A percentile compares a stretch with the other conserved stretches of the same genome.
Conservation (phyloP, 2,329 filamentous ascomycete species). For the Fusarium sp. region DNA sequence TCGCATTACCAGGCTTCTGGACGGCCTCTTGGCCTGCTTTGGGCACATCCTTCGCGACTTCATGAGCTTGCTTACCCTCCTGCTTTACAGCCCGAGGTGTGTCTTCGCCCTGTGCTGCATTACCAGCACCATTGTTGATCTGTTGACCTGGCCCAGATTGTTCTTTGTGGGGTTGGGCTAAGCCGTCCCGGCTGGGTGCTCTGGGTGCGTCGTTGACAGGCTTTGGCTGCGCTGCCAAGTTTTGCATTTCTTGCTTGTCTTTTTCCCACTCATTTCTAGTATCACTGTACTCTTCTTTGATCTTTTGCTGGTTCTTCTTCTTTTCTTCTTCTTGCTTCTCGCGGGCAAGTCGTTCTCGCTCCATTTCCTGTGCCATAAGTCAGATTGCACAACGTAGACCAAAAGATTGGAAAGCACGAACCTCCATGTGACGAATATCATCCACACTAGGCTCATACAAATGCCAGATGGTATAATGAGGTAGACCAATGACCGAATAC, state of each 20-base stretch:
- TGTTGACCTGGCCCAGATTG: constrained; percentile 21
- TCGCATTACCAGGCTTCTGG: constrained; percentile 25
- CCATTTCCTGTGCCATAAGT: constrained; percentile 78
- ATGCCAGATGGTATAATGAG: constrained; percentile 99
- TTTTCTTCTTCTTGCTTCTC: constrained; percentile 77
- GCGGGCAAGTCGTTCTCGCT: constrained; percentile 81
- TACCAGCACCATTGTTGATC: constrained; percentile 16
- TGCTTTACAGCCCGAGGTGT: constrained; percentile 20
- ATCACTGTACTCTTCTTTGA: constrained; percentile 84
- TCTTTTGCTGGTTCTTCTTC: constrained; percentile 77
- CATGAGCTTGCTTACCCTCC: constrained; percentile 23
- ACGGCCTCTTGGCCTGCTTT: constrained; percentile 19
- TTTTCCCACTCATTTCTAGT: constrained; percentile 86
- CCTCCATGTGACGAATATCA: constrained; percentile 96
- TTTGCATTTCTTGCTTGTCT: constrained; percentile 83
- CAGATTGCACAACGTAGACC: neutral
- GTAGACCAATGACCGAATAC: constrained; percentile 93
- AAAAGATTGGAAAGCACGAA: constrained; percentile 49
- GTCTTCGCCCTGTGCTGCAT: constrained; percentile 23
- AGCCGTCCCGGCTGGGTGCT: constrained; percentile 28
- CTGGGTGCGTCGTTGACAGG: constrained; percentile 29
- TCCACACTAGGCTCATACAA: constrained; percentile 99
- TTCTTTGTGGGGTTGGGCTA: constrained; percentile 29
- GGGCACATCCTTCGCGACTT: constrained; percentile 15
- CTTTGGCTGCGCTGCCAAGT: constrained; percentile 59